Percentiles rank a stretch among this genome's conserved stretches.
These are phyloP conservation scores for Russula foetens DNA, from an alignment of 768 basidiomycete genomes.

Conservation along the genomic window DNA sequence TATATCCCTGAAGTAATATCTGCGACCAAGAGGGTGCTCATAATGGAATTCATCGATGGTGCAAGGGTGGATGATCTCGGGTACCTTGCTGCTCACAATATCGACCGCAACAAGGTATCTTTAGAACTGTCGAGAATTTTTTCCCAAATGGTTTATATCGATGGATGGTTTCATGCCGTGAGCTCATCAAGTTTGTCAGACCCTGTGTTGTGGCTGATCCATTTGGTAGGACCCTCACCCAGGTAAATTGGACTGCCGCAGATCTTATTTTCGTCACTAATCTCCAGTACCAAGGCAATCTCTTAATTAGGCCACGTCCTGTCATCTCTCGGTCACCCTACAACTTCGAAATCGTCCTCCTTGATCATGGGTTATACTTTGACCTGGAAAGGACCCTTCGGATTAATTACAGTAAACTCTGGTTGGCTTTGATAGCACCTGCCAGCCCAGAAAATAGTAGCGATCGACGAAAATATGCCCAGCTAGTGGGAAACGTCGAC, in stretches of 20 bases:
- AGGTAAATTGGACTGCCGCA: constrained; percentile 33
- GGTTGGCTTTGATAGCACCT: constrained; percentile 79
- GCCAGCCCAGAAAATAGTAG: constrained; percentile 54
- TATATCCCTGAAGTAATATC: constrained; percentile 82
- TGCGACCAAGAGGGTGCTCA: constrained; percentile 75
- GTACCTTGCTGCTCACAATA: constrained; percentile 72
- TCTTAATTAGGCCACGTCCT: constrained; percentile 77
- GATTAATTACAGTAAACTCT: constrained; percentile 79
- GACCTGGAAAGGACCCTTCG: constrained; percentile 76
- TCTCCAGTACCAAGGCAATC: constrained; percentile 53
- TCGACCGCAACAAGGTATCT: constrained; percentile 91
- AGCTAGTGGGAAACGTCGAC: constrained; percentile 84
- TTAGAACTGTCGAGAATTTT: constrained; percentile 88
- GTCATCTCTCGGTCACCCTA: constrained; percentile 62
- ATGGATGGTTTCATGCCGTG: constrained; percentile 85
- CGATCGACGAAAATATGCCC: constrained; percentile 80
- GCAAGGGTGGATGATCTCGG: constrained; percentile 81
- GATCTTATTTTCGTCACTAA: neutral
- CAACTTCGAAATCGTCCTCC: constrained; percentile 92
- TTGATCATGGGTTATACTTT: constrained; percentile 94
- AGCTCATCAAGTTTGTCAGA: constrained; percentile 24
- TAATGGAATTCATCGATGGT: constrained; percentile 94
- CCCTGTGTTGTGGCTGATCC: neutral
- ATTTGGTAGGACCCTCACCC: constrained; percentile 74
- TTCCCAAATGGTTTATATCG: constrained; percentile 90